Evolutionary conservation across 164 flowering plant genomes (phyloP).

Genomic region (Cinnamomum micranthum): DNA sequence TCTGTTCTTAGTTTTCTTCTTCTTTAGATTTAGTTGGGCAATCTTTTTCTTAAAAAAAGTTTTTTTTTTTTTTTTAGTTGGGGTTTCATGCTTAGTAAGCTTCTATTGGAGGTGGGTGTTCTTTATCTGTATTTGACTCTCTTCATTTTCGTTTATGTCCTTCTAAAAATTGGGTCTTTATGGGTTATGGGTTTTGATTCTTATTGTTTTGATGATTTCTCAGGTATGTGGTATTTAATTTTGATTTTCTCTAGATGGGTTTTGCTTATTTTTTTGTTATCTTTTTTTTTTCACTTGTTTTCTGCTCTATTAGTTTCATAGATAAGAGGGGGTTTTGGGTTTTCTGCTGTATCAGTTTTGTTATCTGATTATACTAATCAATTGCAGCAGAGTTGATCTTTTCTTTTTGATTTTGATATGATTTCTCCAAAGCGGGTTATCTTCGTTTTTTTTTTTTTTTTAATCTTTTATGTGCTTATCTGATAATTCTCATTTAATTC

Average conservation of each 20-base stretch:
- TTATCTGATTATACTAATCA: background rate
- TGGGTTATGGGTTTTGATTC: background rate
- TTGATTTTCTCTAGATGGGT: background rate
- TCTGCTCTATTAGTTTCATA: background rate
- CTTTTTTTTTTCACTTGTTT: background rate
- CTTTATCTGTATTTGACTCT: background rate
- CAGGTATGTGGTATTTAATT: background rate
- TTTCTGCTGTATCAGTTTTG: background rate
- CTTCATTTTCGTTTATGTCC: background rate
- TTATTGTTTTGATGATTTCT: background rate
- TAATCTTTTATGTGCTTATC: background rate
- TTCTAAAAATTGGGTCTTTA: background rate
- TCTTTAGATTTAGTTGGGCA: background rate
- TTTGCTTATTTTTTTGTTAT: background rate
- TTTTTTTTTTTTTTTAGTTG: background rate
- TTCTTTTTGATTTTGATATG: background rate
- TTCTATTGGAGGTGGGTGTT: background rate
- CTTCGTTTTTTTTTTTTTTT: background rate
- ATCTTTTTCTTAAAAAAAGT: background rate
- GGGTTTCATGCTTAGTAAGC: background rate
- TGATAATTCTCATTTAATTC: too few relatives aligned
- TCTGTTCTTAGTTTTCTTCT: background rate
- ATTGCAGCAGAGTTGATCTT: background rate
- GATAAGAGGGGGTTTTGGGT: background rate
- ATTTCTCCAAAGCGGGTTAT: background rate